phyloP scores from a whole-genome alignment of 1,284 basidiomycete species.

The Fistulina hepatica region DNA sequence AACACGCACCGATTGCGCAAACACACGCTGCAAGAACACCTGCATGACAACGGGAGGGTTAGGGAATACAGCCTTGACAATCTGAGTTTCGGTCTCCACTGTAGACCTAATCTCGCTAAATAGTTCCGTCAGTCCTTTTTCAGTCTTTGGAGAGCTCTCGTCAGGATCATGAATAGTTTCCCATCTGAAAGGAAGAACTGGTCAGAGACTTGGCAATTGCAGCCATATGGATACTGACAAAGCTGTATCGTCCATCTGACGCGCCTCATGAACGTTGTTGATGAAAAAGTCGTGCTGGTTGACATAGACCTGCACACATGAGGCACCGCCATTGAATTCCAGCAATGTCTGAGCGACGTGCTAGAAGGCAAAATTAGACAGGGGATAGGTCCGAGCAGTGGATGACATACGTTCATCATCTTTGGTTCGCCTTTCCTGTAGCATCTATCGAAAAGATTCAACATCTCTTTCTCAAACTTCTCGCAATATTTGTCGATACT shows the following conservation, averaged over 20 bases:
- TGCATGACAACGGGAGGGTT: constrained; percentile 98
- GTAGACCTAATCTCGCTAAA: constrained; percentile 86
- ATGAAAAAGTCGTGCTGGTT: constrained; percentile 99
- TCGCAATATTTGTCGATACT: constrained; percentile 94
- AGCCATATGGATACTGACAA: constrained; percentile 44
- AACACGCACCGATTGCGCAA: constrained; percentile 83
- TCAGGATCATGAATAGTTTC: constrained; percentile 71
- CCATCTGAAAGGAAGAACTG: constrained; percentile 52
- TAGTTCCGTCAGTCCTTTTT: constrained; percentile 71
- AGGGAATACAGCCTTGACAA: constrained; percentile 97
- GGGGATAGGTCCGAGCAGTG: neutral
- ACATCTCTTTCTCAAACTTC: constrained; percentile 97
- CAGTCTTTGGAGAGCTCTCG: constrained; percentile 65
- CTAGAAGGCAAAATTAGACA: constrained; percentile 28
- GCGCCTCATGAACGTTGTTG: constrained; percentile 65
- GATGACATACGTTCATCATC: constrained; percentile 91
- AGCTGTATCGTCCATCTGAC: constrained; percentile 41
- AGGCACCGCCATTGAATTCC: constrained; percentile 96
- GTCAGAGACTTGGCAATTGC: neutral
- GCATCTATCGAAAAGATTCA: constrained; percentile 89
- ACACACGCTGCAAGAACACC: constrained; percentile 94
- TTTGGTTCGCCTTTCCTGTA: constrained; percentile 96
- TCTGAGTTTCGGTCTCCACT: constrained; percentile 93
- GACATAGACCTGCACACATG: constrained; percentile 97
- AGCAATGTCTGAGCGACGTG: constrained; percentile 95